Evolutionary conservation across 331 rosid genomes (phyloP), one percentile per base, ranked within the genome.

Genomic region (Quercus lobata): DNA sequence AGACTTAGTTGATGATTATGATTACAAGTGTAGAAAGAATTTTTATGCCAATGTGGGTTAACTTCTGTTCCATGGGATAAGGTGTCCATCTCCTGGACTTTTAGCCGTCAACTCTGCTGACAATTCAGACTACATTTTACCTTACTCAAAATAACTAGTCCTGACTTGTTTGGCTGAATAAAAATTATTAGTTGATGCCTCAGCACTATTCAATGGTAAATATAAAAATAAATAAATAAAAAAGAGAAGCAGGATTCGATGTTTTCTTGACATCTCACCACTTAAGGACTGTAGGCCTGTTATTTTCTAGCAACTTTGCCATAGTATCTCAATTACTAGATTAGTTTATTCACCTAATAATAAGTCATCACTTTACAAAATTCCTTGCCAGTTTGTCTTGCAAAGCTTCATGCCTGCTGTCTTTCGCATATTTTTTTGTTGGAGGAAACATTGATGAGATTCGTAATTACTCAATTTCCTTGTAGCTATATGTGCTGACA

Each of bases 401-500:
- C 17, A 49, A 49, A 49, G 55, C 2, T 49, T 49, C 54, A 24
- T 60, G 66, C 12, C 71, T 65, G 46, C 46, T 6, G 24, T 65
- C 71, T 30, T 30, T 65, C 1, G 11, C 17, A 30, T 65, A 17
- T 3, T 74, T 27, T 15, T 57, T 9, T 4, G 79, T 35, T 55
- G 77, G 29, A 15, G 78, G 65, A 69, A 60, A 56, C 62, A 74
- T 46, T 57, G 21, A 68, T 61, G 75, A 30, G 27, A 74, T 58
- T 27, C 57, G 54, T 73, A 22, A 49, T 54, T 76, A 37, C 52
- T 86, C 58, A 72, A 78, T 87, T 72, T 73, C 29, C 52, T 86
- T 87, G 86, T 91, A 96, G 98, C 97, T 53, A 88, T 92, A 79
- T 91, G 93, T 81, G 85, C 91, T 77, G 78, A 87, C 85, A 89